phyloP scores from a whole-genome alignment of 1,284 basidiomycete species.

The Xerocomus amazonicus region DNA sequence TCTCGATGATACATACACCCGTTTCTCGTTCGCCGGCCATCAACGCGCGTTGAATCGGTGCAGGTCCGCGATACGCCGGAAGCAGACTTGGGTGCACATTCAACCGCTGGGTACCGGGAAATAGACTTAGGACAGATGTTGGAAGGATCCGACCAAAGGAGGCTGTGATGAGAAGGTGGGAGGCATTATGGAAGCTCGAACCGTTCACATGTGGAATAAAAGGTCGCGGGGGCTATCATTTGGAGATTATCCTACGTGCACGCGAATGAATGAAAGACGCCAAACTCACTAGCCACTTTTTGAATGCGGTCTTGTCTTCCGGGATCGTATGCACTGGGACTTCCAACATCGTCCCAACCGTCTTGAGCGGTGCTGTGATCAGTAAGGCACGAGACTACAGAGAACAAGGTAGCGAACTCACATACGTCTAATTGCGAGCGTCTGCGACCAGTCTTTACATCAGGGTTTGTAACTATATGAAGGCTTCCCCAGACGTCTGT shows the following conservation, averaged over 20 bases:
- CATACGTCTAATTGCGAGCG: conserved; percentile 30
- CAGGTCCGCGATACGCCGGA: conserved; percentile 86
- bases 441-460: conserved; percentile 37
- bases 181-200: conserved; percentile 16
- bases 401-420: conserved; percentile 9
- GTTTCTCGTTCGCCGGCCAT: conserved; percentile 42
- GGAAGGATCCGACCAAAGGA: conserved; percentile 88
- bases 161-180: conserved; percentile 79
- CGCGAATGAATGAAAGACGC: neutral
- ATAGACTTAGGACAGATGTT: conserved; percentile 49
- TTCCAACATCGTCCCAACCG: conserved; percentile 44
- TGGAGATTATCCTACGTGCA: conserved; percentile 28
- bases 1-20: conserved; percentile 58
- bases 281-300: conserved; percentile 46
- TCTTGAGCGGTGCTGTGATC: conserved; percentile 35
- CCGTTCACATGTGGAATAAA: conserved; percentile 28
- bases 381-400: conserved; percentile 3
- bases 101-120: conserved; percentile 61
- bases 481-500: conserved; percentile 30
- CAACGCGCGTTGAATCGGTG: conserved; percentile 88
- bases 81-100: conserved; percentile 93
- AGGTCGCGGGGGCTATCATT: conserved; percentile 36
- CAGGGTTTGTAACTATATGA: conserved; percentile 46
- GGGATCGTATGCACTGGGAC: conserved; percentile 60
- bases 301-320: conserved; percentile 51